These are phyloP conservation scores for Linanthus parryae DNA, from an alignment of 148 eudicot genomes.

Conservation along the genomic window DNA sequence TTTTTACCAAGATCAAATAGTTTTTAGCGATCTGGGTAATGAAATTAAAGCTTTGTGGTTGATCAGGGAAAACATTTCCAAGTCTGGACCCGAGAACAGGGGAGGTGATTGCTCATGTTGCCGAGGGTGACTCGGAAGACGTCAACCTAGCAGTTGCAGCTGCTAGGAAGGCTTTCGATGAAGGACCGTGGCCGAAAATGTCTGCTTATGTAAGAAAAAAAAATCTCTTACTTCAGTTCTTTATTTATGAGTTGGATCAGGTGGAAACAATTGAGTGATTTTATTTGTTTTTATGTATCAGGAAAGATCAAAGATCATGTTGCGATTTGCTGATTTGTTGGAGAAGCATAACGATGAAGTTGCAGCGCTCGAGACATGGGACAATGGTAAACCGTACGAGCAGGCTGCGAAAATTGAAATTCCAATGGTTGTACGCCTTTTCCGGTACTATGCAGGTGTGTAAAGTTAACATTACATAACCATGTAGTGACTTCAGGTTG, in stretches of 20 bases:
- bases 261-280: background rate
- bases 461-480: background rate
- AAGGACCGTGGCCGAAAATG: slow-evolving; percentile 75
- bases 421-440: slow-evolving; percentile 48
- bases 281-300: slow-evolving; percentile 11
- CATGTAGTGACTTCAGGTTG: background rate
- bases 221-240: background rate
- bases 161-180: slow-evolving; percentile 69
- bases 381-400: slow-evolving; percentile 51
- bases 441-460: slow-evolving; percentile 59
- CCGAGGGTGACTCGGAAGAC: slow-evolving; percentile 64
- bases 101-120: slow-evolving; percentile 46
- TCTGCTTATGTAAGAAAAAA: slow-evolving; percentile 51
- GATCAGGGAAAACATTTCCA: slow-evolving; percentile 53
- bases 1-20: no score
- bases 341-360: slow-evolving; percentile 55
- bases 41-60: background rate
- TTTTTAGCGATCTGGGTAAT: background rate
- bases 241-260: background rate
- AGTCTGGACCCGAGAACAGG: slow-evolving; percentile 61
- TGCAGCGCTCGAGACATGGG: slow-evolving; percentile 66
- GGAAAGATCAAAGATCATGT: slow-evolving; percentile 45
- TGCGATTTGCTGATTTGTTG: slow-evolving; percentile 53
- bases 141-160: slow-evolving; percentile 57
- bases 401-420: slow-evolving; percentile 47